Evolutionary conservation across 352 stramenopile genomes (phyloP).

Genomic region (Globisporangium alternatum): DNA sequence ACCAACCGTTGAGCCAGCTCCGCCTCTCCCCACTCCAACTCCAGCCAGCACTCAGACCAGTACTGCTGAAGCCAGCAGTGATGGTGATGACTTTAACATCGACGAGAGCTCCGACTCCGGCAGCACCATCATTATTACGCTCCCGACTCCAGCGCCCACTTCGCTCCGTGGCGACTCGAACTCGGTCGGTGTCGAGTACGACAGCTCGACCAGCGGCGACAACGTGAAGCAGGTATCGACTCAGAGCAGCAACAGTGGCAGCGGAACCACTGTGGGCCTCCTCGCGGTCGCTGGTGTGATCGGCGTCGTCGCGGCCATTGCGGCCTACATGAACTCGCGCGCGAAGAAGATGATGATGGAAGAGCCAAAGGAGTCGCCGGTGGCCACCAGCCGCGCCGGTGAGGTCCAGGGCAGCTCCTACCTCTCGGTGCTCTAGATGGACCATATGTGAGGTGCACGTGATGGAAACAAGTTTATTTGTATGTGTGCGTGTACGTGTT

Average conservation of each 20-base stretch:
- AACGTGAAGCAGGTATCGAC: slow-evolving; percentile 12
- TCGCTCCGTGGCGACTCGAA: neutral
- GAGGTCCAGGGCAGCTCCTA: slow-evolving; percentile 3
- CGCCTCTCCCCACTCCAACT: neutral
- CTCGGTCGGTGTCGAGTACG: slow-evolving; percentile 1
- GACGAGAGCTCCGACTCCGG: neutral
- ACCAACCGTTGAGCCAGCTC: neutral
- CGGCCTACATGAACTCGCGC: slow-evolving; percentile 18
- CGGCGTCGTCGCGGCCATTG: slow-evolving; percentile 15
- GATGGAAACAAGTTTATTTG: neutral
- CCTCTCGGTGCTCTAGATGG: slow-evolving; percentile 2
- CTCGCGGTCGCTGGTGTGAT: slow-evolving; percentile 16
- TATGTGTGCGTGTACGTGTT: neutral
- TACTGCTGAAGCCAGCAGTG: neutral
- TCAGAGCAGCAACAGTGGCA: slow-evolving; percentile 10
- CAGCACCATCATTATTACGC: neutral
- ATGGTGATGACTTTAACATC: neutral
- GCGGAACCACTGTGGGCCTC: slow-evolving; percentile 11
- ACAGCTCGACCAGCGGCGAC: neutral
- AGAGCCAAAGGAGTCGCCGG: slow-evolving; percentile 10
- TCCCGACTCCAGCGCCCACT: slow-evolving; percentile 7
- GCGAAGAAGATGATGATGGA: slow-evolving; percentile 10
- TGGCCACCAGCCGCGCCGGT: neutral
- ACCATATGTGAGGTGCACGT: neutral
- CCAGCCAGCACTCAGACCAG: neutral